Evolutionary conservation across 1,139 yeast species (phyloP).

Genomic region (Candida glucosophila): DNA sequence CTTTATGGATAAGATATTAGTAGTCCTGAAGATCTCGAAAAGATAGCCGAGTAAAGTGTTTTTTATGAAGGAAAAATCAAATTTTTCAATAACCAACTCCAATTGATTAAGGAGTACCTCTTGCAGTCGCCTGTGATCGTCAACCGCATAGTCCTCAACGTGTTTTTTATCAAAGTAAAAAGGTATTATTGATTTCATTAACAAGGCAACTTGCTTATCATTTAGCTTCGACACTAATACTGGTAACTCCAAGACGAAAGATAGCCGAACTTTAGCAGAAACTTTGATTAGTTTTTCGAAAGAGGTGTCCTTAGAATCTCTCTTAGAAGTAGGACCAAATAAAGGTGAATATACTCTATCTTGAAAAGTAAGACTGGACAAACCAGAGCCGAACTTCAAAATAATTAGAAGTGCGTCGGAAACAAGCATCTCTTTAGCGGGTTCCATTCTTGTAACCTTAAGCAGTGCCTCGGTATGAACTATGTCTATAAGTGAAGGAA

Average conservation of each 20-base stretch:
- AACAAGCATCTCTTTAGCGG: conserved; percentile 29
- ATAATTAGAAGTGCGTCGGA: conserved; percentile 50
- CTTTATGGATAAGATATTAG: conserved; percentile 75
- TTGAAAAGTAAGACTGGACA: conserved; percentile 71
- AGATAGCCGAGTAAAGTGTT: conserved; percentile 66
- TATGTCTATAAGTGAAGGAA: conserved; percentile 57
- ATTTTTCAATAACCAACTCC: conserved; percentile 32
- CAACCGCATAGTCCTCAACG: not conserved
- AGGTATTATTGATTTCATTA: no score
- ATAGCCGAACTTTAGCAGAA: conserved; percentile 28
- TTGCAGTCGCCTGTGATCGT: conserved; percentile 39
- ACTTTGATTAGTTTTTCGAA: conserved; percentile 32
- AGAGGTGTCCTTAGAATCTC: conserved; percentile 16
- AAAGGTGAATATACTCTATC: conserved; percentile 48
- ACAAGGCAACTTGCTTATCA: conserved; percentile 33
- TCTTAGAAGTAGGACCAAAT: conserved; percentile 22
- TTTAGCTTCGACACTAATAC: conserved; percentile 46
- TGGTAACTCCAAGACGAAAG: conserved; percentile 47
- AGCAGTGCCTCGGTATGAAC: conserved; percentile 26
- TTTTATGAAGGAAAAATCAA: conserved; percentile 69
- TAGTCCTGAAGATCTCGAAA: conserved; percentile 67
- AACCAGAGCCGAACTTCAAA: conserved; percentile 51
- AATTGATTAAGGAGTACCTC: conserved; percentile 45
- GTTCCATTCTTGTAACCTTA: conserved; percentile 10
- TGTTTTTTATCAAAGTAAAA: conserved; percentile 20